Conservation (phyloP, 2,329 filamentous ascomycete genomes). For the Colletotrichum sp. region DNA sequence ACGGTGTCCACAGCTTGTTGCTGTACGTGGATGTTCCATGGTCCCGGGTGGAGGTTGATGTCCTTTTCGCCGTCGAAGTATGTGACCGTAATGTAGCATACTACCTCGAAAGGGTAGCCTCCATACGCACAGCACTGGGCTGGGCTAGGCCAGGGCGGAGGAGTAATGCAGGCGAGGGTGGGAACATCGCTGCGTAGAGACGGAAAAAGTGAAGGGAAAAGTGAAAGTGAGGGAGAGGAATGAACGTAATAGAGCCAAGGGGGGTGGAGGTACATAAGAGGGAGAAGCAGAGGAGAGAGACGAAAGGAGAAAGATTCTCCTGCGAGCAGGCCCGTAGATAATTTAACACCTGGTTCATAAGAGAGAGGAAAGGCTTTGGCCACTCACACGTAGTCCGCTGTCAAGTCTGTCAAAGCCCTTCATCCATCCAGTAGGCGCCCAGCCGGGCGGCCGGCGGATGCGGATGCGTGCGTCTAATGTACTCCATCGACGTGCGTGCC, state of each 20-base stretch:
- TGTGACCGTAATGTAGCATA: not conserved
- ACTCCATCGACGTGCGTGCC: constrained; percentile 1
- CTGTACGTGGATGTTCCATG: not conserved
- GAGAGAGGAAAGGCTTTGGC: not conserved
- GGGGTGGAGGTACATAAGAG: not conserved
- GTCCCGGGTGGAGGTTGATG: not conserved
- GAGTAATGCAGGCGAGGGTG: not conserved
- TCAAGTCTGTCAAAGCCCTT: not conserved
- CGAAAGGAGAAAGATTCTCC: not conserved
- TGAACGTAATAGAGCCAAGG: not conserved
- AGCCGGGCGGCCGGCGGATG: constrained; percentile 13
- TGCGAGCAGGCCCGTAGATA: constrained; percentile 13
- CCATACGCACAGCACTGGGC: not conserved
- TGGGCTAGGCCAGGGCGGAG: not conserved
- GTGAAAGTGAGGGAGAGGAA: not conserved
- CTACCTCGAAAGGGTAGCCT: not conserved
- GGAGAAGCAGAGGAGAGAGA: not conserved
- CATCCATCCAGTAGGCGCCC: constrained; percentile 4
- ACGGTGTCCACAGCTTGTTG: not conserved
- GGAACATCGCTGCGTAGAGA: not conserved
- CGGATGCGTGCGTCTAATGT: constrained; percentile 8
- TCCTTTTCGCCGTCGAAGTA: not conserved
- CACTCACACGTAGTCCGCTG: constrained; percentile 5
- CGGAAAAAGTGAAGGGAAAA: not conserved
- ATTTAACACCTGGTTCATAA: constrained; percentile 10